Conservation (phyloP, 2,329 filamentous ascomycete species). For the Colletotrichum agaves region DNA sequence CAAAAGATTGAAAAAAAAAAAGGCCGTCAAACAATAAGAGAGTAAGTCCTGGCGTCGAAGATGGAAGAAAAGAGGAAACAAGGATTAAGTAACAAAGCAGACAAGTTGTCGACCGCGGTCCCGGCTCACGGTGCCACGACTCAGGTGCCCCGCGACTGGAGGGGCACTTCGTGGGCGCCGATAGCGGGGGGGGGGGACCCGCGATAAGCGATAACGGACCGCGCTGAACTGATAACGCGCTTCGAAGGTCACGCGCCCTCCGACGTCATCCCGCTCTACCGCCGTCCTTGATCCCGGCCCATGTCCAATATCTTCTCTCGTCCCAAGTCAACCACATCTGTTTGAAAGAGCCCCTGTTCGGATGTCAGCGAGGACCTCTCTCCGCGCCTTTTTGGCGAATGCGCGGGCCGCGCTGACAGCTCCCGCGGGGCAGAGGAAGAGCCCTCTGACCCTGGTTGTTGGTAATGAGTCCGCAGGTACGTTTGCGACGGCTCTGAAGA, state of each 20-base stretch:
- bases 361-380: conserved; percentile 51
- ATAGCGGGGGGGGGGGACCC: conserved; percentile 6
- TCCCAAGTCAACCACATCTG: neutral
- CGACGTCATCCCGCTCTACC: conserved; percentile 25
- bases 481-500: too few relatives aligned
- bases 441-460: conserved; percentile 69
- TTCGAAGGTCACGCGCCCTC: conserved; percentile 1
- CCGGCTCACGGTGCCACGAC: conserved; percentile 6
- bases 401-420: conserved; percentile 60
- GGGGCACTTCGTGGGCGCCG: conserved; percentile 7
- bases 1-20: neutral
- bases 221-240: conserved; percentile 18
- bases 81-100: neutral
- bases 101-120: conserved; percentile 3
- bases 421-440: conserved; percentile 55
- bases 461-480: conserved; percentile 75
- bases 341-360: neutral
- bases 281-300: neutral
- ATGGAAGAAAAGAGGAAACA: neutral
- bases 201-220: conserved; percentile 26
- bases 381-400: conserved; percentile 62
- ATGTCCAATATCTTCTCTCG: neutral
- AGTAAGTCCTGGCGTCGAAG: neutral
- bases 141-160: conserved; percentile 16
- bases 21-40: neutral